These are phyloP conservation scores for Suillus occidentalis DNA, from an alignment of 768 basidiomycete species.

Conservation along the genomic window DNA sequence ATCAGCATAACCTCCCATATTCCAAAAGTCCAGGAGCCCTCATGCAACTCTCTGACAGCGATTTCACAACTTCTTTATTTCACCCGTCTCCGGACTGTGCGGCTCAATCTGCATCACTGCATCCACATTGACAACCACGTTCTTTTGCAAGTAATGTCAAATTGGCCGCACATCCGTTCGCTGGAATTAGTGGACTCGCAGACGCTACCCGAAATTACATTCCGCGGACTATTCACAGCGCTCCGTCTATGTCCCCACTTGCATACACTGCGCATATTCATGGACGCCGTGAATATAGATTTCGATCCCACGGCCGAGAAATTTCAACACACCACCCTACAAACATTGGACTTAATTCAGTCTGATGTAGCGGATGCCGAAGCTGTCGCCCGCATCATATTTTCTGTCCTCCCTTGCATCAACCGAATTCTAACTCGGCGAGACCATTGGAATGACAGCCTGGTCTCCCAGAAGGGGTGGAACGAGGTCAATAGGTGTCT, in stretches of 20 bases:
- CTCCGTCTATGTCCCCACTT: neutral
- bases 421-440: neutral
- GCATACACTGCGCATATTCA: neutral
- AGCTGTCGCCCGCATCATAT: neutral
- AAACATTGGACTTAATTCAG: neutral
- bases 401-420: neutral
- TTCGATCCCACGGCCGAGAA: neutral
- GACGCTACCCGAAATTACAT: neutral
- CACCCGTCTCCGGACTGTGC: neutral
- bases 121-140: neutral
- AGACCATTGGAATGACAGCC: neutral
- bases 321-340: neutral
- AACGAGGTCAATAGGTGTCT: neutral
- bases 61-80: neutral
- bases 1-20: neutral
- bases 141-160: neutral
- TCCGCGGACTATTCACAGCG: neutral
- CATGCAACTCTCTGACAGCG: neutral
- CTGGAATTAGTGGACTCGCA: neutral
- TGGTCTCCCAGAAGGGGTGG: neutral
- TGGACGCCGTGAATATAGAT: neutral
- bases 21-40: neutral
- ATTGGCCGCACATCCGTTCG: neutral
- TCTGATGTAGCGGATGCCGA: neutral
- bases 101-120: neutral